A percentile compares a stretch with the other conserved stretches of the same genome.
These are phyloP conservation scores for Suillus bovinus DNA, from an alignment of 768 basidiomycete genomes.

Conservation along the genomic window DNA sequence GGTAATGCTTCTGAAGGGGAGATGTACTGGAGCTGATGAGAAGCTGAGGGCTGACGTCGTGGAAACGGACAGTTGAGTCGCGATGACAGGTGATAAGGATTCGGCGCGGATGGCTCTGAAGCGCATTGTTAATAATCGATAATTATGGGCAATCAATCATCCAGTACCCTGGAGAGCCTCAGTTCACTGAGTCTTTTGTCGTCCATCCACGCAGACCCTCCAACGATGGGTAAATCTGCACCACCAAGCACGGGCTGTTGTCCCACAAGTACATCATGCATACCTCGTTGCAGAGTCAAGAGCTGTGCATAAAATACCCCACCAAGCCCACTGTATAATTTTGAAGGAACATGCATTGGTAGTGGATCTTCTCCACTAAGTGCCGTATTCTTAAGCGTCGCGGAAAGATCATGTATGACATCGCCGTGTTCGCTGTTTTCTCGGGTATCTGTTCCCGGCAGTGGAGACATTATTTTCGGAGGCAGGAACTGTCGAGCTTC, in stretches of 20 bases:
- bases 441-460: conserved; percentile 5
- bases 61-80: conserved; percentile 68
- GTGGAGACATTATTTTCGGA: conserved; percentile 37
- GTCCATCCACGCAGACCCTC: conserved; percentile 61
- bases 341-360: conserved; percentile 9
- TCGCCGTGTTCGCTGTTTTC: neutral
- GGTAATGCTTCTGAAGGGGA: conserved; percentile 63
- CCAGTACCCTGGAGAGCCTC: conserved; percentile 55
- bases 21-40: conserved; percentile 46
- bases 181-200: conserved; percentile 47
- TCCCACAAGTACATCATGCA: conserved; percentile 44
- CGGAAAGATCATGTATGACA: conserved; percentile 2
- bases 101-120: conserved; percentile 61
- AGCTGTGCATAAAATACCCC: conserved; percentile 46
- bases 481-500: conserved; percentile 78
- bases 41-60: conserved; percentile 73
- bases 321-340: conserved; percentile 38
- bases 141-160: neutral
- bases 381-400: conserved; percentile 11
- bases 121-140: neutral
- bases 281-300: conserved; percentile 46
- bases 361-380: conserved; percentile 4
- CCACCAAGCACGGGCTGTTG: conserved; percentile 10
- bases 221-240: conserved; percentile 42
- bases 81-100: conserved; percentile 63